Conservation (phyloP, 140 eudicot genomes). For the Cichorium intybus region DNA sequence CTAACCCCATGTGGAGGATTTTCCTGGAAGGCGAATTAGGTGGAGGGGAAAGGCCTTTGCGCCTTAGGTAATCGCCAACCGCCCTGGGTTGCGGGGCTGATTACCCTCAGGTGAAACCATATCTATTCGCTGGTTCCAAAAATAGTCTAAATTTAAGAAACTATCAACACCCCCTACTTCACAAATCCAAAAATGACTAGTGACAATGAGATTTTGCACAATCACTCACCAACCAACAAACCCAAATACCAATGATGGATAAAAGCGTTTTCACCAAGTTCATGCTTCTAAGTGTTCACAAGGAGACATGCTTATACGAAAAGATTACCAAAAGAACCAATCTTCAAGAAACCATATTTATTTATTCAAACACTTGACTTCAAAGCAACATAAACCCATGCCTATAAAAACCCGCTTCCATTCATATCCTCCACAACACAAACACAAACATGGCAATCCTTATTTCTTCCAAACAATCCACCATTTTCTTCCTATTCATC, state of each 20-base stretch:
- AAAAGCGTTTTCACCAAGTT: conserved; percentile 13
- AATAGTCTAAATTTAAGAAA: too few relatives aligned
- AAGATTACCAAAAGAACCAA: conserved; percentile 38
- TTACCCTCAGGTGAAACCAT: too few relatives aligned
- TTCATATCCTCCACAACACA: conserved; percentile 19
- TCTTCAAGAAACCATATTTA: conserved; percentile 22
- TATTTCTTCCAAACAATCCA: conserved; percentile 32
- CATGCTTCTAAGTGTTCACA: conserved; percentile 27
- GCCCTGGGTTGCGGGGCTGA: too few relatives aligned
- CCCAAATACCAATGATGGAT: not conserved
- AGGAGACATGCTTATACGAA: conserved; percentile 38
- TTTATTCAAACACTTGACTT: conserved; percentile 42
- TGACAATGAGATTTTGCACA: not conserved
- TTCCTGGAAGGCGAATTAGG: too few relatives aligned
- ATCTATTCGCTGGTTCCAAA: too few relatives aligned
- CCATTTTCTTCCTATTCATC: conserved; percentile 31
- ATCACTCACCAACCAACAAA: not conserved
- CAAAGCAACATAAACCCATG: conserved; percentile 40
- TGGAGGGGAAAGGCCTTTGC: too few relatives aligned
- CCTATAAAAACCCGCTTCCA: conserved; percentile 28
- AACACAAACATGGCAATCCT: conserved; percentile 46
- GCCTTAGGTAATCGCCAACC: too few relatives aligned
- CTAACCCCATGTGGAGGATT: too few relatives aligned
- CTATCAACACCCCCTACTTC: too few relatives aligned
- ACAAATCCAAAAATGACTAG: not conserved